A percentile compares a stretch with the other conserved stretches of the same genome.
Evolutionary conservation across 805 yeast species (phyloP).

Genomic region (Ogataea paradorogensis): DNA sequence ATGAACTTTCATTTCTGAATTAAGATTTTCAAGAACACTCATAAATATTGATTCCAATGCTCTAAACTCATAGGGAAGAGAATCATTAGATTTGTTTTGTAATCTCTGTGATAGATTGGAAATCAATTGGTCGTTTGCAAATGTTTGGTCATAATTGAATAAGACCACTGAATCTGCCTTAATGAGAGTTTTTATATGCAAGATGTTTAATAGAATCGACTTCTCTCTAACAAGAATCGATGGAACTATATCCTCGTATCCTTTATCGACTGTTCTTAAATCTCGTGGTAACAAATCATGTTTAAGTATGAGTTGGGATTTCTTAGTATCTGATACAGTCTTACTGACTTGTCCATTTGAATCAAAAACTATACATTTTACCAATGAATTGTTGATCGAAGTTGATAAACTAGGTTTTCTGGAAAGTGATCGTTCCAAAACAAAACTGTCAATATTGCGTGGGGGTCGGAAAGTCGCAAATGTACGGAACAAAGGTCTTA

Average conservation of each 20-base stretch:
- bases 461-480: slow-evolving; percentile 1
- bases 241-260: slow-evolving; percentile 53
- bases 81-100: slow-evolving; percentile 31
- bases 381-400: slow-evolving; percentile 16
- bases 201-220: slow-evolving; percentile 45
- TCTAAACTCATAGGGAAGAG: slow-evolving; percentile 81
- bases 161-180: slow-evolving; percentile 50
- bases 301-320: slow-evolving; percentile 40
- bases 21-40: slow-evolving; percentile 72
- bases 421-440: slow-evolving; percentile 26
- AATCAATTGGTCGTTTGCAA: slow-evolving; percentile 43
- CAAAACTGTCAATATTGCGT: slow-evolving; percentile 20
- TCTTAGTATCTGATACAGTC: slow-evolving; percentile 44
- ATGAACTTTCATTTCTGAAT: slow-evolving; percentile 85
- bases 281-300: slow-evolving; percentile 52
- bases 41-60: slow-evolving; percentile 87
- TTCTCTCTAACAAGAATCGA: slow-evolving; percentile 47
- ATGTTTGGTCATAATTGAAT: slow-evolving; percentile 46
- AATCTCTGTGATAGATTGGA: slow-evolving; percentile 41
- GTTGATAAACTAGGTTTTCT: slow-evolving; percentile 19
- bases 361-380: slow-evolving; percentile 50
- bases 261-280: slow-evolving; percentile 48
- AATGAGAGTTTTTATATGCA: slow-evolving; percentile 51
- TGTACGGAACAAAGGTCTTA: background rate
- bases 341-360: slow-evolving; percentile 40